Evolutionary conservation across 2,329 filamentous ascomycete species (phyloP).

Genomic region (Fusarium penzigii): DNA sequence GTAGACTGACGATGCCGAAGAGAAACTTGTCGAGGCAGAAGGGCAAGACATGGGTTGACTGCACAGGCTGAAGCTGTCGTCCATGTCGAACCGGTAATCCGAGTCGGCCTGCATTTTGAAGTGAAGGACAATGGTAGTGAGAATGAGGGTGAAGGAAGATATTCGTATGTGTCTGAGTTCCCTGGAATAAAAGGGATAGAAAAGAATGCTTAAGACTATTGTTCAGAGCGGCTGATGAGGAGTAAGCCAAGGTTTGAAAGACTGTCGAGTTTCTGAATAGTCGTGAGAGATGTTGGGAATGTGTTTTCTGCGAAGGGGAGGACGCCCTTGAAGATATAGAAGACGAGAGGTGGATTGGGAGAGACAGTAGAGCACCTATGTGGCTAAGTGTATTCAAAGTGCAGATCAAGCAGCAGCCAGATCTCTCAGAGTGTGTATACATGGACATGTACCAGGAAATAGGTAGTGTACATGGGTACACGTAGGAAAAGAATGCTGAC

Average conservation of each 20-base stretch:
- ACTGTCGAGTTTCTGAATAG: not conserved
- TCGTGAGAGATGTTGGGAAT: conserved; percentile 30
- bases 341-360: conserved; percentile 38
- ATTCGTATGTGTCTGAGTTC: conserved; percentile 15
- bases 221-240: not conserved
- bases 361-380: conserved; percentile 33
- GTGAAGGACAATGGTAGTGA: conserved; percentile 7
- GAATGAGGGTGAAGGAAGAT: conserved; percentile 6
- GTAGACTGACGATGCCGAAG: conserved; percentile 42
- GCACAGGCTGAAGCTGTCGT: conserved; percentile 41
- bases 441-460: conserved; percentile 38
- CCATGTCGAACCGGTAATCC: conserved; percentile 42
- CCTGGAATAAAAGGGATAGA: conserved; percentile 17
- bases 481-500: conserved; percentile 36
- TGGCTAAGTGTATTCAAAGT: conserved; percentile 37
- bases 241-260: conserved; percentile 11
- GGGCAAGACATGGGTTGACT: conserved; percentile 39
- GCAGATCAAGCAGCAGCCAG: conserved; percentile 36
- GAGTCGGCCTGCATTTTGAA: conserved; percentile 41
- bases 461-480: conserved; percentile 25
- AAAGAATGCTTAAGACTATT: conserved; percentile 12
- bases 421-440: conserved; percentile 32
- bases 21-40: conserved; percentile 40
- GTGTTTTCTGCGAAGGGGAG: conserved; percentile 35
- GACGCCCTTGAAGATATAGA: conserved; percentile 45